Evolutionary conservation across 768 basidiomycete genomes (phyloP).

Genomic region (Tubosaeta sp.): DNA sequence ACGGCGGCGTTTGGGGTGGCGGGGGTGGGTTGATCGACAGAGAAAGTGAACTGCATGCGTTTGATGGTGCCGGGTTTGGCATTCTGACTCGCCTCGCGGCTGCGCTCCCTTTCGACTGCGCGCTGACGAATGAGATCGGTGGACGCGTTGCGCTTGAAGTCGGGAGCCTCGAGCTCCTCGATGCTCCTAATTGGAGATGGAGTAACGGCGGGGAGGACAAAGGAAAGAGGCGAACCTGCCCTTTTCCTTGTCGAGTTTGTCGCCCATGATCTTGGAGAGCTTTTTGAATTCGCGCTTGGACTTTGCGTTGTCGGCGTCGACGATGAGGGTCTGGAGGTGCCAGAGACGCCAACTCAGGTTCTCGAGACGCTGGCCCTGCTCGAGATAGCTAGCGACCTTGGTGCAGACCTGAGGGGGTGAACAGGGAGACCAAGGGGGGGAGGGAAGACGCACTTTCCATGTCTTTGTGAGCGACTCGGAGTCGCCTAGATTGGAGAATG

Average conservation of each 20-base stretch:
- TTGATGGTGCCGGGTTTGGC: conserved; percentile 70
- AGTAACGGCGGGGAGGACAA: conserved; percentile 9
- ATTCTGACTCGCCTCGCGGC: conserved; percentile 63
- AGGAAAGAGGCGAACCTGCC: conserved; percentile 57
- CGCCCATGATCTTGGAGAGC: conserved; percentile 83
- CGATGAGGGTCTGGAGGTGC: conserved; percentile 89
- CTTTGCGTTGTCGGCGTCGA: conserved; percentile 86
- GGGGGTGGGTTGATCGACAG: conserved; percentile 65
- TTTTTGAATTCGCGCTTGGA: conserved; percentile 87
- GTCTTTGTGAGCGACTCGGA: conserved; percentile 82
- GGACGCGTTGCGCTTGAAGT: conserved; percentile 75
- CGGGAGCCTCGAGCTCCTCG: conserved; percentile 79
- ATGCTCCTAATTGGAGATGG: conserved; percentile 56
- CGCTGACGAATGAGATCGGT: conserved; percentile 78
- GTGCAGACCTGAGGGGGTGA: conserved; percentile 64
- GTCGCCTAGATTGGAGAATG: conserved; percentile 86
- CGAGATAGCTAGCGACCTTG: conserved; percentile 86
- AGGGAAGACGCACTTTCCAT: conserved; percentile 64
- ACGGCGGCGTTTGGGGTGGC: conserved; percentile 40
- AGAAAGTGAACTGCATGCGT: conserved; percentile 89
- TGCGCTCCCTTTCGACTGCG: conserved; percentile 77
- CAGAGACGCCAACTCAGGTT: conserved; percentile 91
- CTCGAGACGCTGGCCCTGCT: conserved; percentile 88
- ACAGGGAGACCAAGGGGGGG: not conserved
- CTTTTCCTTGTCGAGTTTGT: conserved; percentile 91